Percentiles rank a stretch among this genome's conserved stretches.
These are phyloP conservation scores for Volvariella surrecta DNA, from an alignment of 1,284 basidiomycete species.

Conservation along the genomic window DNA sequence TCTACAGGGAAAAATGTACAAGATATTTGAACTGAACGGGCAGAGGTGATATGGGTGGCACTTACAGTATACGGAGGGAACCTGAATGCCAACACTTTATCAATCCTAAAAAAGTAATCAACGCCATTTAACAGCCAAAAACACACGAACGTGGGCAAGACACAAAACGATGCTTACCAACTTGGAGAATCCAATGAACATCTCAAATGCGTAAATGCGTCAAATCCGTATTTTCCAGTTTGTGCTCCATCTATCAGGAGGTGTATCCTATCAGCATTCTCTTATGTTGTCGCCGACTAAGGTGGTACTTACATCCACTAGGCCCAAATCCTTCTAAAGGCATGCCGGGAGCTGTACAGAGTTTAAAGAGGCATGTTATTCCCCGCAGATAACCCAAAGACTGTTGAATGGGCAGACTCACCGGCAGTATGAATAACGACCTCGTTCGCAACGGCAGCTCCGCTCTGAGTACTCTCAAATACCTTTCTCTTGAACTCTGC, in stretches of 20 bases:
- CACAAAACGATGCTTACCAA: conserved; percentile 41
- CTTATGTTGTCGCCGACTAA: not conserved
- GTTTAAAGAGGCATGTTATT: not conserved
- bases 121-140: not conserved
- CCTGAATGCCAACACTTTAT: conserved; percentile 44
- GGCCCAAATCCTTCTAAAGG: conserved; percentile 69
- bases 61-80: conserved; percentile 60
- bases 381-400: not conserved
- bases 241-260: conserved; percentile 45
- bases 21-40: conserved; percentile 2
- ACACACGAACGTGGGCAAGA: not conserved
- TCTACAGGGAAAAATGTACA: conserved; percentile 6
- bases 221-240: conserved; percentile 57
- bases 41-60: no score
- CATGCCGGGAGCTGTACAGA: conserved; percentile 44
- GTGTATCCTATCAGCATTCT: not conserved
- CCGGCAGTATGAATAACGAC: conserved; percentile 45
- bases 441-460: conserved; percentile 63
- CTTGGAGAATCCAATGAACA: conserved; percentile 54
- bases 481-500: conserved; percentile 60
- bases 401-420: conserved; percentile 23
- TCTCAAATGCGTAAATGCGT: conserved; percentile 62
- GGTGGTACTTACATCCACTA: conserved; percentile 51
- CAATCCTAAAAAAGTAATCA: conserved; percentile 52
- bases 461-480: conserved; percentile 59